A percentile compares a stretch with the other conserved stretches of the same genome.
These are phyloP conservation scores for Monosporascus ibericus DNA, from an alignment of 2,329 filamentous ascomycete species.

Conservation along the genomic window DNA sequence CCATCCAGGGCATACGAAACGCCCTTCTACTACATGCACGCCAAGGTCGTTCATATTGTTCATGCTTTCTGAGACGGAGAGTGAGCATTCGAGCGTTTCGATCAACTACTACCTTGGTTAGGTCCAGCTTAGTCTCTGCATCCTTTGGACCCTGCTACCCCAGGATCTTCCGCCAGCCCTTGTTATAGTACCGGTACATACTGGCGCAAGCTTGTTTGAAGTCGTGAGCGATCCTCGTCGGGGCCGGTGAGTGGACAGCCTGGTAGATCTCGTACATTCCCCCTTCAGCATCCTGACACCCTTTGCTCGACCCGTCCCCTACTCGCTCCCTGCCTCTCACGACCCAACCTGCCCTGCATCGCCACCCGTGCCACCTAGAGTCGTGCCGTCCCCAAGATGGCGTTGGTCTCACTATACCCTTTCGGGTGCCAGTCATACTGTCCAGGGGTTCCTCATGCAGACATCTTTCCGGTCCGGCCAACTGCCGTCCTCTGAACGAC, in stretches of 20 bases:
- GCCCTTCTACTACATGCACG: slow-evolving; percentile 31
- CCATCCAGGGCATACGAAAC: slow-evolving; percentile 24
- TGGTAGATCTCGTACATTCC: slow-evolving; percentile 22
- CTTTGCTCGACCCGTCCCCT: slow-evolving; percentile 23
- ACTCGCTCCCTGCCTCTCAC: slow-evolving; percentile 21
- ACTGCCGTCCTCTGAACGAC: slow-evolving; percentile 30
- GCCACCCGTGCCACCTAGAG: slow-evolving; percentile 26
- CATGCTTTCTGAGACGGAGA: slow-evolving; percentile 22
- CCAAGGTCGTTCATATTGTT: slow-evolving; percentile 31
- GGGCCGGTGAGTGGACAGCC: slow-evolving; percentile 16
- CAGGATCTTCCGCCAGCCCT: slow-evolving; percentile 25
- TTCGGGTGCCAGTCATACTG: slow-evolving; percentile 32
- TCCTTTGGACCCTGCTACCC: slow-evolving; percentile 35
- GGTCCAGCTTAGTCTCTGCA: slow-evolving; percentile 26
- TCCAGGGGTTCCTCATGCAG: slow-evolving; percentile 31
- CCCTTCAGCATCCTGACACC: slow-evolving; percentile 26
- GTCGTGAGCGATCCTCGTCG: slow-evolving; percentile 15
- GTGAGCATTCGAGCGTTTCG: slow-evolving; percentile 16
- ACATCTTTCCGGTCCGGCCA: slow-evolving; percentile 33
- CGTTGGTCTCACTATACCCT: slow-evolving; percentile 32
- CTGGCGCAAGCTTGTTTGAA: slow-evolving; percentile 19
- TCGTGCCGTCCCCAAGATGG: slow-evolving; percentile 32
- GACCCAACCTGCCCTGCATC: slow-evolving; percentile 32
- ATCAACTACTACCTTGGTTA: slow-evolving; percentile 22
- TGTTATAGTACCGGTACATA: slow-evolving; percentile 24